Evolutionary conservation across 257 asterid species (phyloP), one percentile per base, ranked within the genome.

Genomic region (Przewalskia tangutica): DNA sequence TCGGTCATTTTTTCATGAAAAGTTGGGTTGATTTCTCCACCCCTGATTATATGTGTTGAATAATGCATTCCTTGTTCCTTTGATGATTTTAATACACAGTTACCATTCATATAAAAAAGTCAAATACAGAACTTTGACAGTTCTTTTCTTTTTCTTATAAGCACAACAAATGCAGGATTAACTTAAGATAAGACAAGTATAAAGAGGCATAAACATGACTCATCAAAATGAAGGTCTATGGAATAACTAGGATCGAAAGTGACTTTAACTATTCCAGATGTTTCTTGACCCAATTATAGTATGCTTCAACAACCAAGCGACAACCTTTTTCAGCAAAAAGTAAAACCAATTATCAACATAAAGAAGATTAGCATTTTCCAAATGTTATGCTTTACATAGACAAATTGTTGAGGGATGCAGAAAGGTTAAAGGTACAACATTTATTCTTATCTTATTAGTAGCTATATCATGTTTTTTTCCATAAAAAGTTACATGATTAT

Each of bases 301-400:
- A 40, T 10, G 48, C 32, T 60, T 53, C 50, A 34, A 20, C 77
- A 81, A 54, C 32, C 84, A 81, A 68, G 17, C 40, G 9, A 1
- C 2, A 44, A 23, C 55, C 36, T 36, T 67, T 51, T 44, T 46
- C 48, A 17, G 13, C 66, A 20, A 77, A 83, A 83, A 16, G 10
- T 23, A 20, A 63, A 46, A 38, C 82, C 27, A 36, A 62, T 27
- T 27, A 27, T 38, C 42, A 34, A 76, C 66, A 48, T 34, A 66
- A 66, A 66, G 27, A 60, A 60, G 18, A 63, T 36, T 8, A 78
- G 7, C 5, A 55, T 62, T 64, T 63, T 17, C 36, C 32, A 38
- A 60, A n/a, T 82, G 67, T 27, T 82, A 46, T 60, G 54, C 67
- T 82, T 75, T 82, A 34, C 60, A 32, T 77, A 38, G 77, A 76